phyloP scores from a whole-genome alignment of 1,284 basidiomycete genomes.

The Thelephora terrestris region DNA sequence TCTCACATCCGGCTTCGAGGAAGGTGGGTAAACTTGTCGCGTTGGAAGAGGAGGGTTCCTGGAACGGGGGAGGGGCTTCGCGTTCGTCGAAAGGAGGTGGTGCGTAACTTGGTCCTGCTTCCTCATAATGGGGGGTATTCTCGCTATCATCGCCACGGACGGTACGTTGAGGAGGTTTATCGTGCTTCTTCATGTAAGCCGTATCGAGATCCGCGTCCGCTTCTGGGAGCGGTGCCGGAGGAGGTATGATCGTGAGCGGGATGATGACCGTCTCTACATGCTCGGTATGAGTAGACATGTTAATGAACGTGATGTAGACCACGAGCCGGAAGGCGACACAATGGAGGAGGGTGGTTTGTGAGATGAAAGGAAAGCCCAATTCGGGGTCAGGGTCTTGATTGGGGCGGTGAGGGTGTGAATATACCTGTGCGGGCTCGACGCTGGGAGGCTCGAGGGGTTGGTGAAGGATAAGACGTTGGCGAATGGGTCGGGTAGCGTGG shows the following conservation, averaged over 20 bases:
- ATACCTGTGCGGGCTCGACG: slow-evolving; percentile 30
- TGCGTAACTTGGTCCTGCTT: slow-evolving; percentile 67
- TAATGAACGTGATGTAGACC: slow-evolving; percentile 60
- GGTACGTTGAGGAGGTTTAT: slow-evolving; percentile 61
- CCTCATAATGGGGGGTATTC: slow-evolving; percentile 51
- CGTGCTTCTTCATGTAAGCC: slow-evolving; percentile 78
- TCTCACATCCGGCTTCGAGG: slow-evolving; percentile 64
- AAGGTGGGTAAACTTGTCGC: slow-evolving; percentile 59
- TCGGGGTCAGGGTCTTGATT: slow-evolving; percentile 22
- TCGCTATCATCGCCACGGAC: slow-evolving; percentile 59
- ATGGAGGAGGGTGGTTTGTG: slow-evolving; percentile 66
- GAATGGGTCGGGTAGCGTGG: slow-evolving; percentile 56
- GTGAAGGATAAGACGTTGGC: slow-evolving; percentile 62
- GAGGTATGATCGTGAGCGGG: slow-evolving; percentile 60
- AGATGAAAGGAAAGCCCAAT: slow-evolving; percentile 60
- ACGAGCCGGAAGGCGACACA: slow-evolving; percentile 56
- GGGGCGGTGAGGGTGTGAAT: slow-evolving; percentile 1
- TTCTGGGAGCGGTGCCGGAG: slow-evolving; percentile 64
- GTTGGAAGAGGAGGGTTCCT: slow-evolving; percentile 45
- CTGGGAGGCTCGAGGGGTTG: slow-evolving; percentile 46
- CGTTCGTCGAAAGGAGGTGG: slow-evolving; percentile 77
- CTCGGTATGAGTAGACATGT: slow-evolving; percentile 54
- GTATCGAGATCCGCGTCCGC: slow-evolving; percentile 57
- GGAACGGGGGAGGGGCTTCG: slow-evolving; percentile 69
- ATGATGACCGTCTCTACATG: slow-evolving; percentile 48